A percentile compares a stretch with the other conserved stretches of the same genome.
Conservation (phyloP, 2,329 filamentous ascomycete species). For the Alternaria sp. region DNA sequence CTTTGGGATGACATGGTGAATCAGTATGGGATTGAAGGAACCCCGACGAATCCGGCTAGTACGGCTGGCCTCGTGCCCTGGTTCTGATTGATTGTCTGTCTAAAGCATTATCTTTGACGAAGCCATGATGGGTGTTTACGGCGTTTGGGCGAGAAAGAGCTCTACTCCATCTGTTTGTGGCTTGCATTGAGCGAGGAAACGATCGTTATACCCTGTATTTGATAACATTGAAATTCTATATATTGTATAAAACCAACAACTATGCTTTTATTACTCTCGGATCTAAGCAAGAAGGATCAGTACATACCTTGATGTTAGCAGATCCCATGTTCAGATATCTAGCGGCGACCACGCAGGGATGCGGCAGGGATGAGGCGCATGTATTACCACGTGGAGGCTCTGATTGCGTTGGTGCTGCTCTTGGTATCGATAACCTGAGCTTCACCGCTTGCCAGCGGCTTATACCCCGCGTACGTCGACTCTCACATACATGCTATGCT, state of each 20-base stretch:
- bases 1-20: conserved; percentile 59
- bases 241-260: not conserved
- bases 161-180: not conserved
- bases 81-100: conserved; percentile 23
- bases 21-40: conserved; percentile 57
- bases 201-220: not conserved
- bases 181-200: not conserved
- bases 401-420: conserved; percentile 19
- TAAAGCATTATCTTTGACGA: not conserved
- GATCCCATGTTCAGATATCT: not conserved
- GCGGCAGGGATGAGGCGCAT: conserved; percentile 1
- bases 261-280: not conserved
- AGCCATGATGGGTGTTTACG: not conserved
- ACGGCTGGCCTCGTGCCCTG: conserved; percentile 34
- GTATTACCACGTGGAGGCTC: conserved; percentile 17
- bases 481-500: not conserved
- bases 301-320: not conserved
- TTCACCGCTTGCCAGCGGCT: conserved; percentile 22
- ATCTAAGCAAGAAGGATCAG: not conserved
- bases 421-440: conserved; percentile 37
- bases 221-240: not conserved
- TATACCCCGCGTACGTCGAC: conserved; percentile 4
- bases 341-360: not conserved
- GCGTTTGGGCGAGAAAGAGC: not conserved
- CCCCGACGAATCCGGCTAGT: conserved; percentile 16